A percentile compares a stretch with the other conserved stretches of the same genome.
Conservation (phyloP, 805 yeast genomes). For the Yarrowia divulgata region DNA sequence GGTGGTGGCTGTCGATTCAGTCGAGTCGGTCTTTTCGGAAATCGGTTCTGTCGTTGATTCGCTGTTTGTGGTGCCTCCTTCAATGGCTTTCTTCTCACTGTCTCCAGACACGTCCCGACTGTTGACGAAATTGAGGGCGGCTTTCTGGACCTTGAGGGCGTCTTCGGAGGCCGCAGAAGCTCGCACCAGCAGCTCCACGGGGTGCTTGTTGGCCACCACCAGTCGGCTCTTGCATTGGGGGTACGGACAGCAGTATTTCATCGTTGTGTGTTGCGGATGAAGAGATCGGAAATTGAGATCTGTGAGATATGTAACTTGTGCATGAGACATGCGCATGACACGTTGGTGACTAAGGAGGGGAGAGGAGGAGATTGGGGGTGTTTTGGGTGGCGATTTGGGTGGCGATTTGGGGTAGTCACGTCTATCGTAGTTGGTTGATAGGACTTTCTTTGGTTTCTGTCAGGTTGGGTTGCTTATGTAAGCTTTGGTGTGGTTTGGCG, state of each 20-base stretch:
- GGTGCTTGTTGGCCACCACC: conserved; percentile 25
- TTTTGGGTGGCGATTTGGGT: too few species aligned
- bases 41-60: not conserved
- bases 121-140: conserved; percentile 35
- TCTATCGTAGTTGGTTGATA: too few species aligned
- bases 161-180: conserved; percentile 29
- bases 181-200: conserved; percentile 21
- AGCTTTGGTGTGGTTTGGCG: too few species aligned
- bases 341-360: conserved; percentile 13
- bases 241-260: conserved; percentile 37
- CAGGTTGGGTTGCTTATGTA: too few species aligned
- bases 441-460: too few species aligned
- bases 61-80: too few species aligned
- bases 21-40: not conserved
- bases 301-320: not conserved
- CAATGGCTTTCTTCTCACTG: not conserved
- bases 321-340: not conserved
- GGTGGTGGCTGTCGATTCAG: not conserved
- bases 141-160: conserved; percentile 26
- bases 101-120: not conserved
- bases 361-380: too few species aligned
- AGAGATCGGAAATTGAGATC: not conserved
- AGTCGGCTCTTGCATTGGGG: conserved; percentile 29
- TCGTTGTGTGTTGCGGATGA: conserved; percentile 8
- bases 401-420: too few species aligned